Conservation (phyloP, 2,329 filamentous ascomycete genomes). For the Penicillium fuscoglaucum region DNA sequence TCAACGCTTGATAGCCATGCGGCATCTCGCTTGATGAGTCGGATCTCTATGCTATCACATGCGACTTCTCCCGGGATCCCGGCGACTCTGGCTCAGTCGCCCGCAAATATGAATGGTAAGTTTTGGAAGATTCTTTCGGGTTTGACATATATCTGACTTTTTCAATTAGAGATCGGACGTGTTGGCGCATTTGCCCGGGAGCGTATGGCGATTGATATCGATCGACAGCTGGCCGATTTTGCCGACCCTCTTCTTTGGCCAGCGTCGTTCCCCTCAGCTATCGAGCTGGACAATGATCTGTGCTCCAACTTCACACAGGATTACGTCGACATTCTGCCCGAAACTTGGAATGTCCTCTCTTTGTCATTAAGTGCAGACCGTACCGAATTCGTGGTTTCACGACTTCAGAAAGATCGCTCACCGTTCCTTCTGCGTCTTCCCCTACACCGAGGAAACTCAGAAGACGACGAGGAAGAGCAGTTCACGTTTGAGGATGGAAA, state of each 20-base stretch:
- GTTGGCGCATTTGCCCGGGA: slow-evolving; percentile 45
- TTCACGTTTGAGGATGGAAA: slow-evolving; percentile 83
- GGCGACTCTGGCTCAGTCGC: slow-evolving; percentile 30
- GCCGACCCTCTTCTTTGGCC: slow-evolving; percentile 55
- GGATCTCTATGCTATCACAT: slow-evolving; percentile 46
- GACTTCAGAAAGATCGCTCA: slow-evolving; percentile 69
- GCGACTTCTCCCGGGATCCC: slow-evolving; percentile 37
- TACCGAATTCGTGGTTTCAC: slow-evolving; percentile 86
- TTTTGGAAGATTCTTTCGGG: not conserved
- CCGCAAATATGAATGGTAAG: slow-evolving; percentile 44
- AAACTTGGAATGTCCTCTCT: slow-evolving; percentile 81
- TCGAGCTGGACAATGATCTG: slow-evolving; percentile 39
- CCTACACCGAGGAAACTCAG: slow-evolving; percentile 75
- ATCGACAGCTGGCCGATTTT: slow-evolving; percentile 47
- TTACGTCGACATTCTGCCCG: slow-evolving; percentile 82
- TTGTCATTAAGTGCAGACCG: slow-evolving; percentile 77
- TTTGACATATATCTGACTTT: slow-evolving; percentile 17
- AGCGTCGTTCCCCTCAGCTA: slow-evolving; percentile 22
- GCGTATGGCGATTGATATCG: slow-evolving; percentile 42
- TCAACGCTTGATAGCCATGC: slow-evolving; percentile 44
- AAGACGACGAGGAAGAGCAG: slow-evolving; percentile 72
- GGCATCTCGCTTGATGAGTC: slow-evolving; percentile 41
- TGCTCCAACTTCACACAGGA: slow-evolving; percentile 70
- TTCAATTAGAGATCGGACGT: slow-evolving; percentile 39
- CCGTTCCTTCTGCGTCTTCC: slow-evolving; percentile 88